Evolutionary conservation across 164 flowering plant species (phyloP), one percentile per base, ranked within the genome.

Genomic region (Sedum album): DNA sequence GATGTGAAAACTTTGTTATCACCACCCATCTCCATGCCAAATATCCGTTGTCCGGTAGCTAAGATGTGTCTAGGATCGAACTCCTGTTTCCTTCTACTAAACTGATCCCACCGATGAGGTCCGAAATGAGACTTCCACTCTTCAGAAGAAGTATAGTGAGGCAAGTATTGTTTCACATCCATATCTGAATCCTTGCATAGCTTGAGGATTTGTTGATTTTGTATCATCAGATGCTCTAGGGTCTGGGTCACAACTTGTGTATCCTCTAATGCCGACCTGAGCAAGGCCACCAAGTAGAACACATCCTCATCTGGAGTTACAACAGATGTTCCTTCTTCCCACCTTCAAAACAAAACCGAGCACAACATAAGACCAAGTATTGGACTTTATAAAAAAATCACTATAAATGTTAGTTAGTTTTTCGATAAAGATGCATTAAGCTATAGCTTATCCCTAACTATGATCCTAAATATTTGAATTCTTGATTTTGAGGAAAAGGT

Each of bases 201-300:
- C 60, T 65, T 68, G 7, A 94, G 68, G 36, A 94, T 91, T 82
- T 70, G 79, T 69, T 82, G 85, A 80, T 94, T 94, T 80, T 88
- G 95, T 69, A 82, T 61, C 38, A 41, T 76, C 67, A 94, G 73
- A 72, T 83, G 73, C 55, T 83, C 82, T 55, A 89, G 49, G 1
- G 73, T 75, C 60, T 78, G 86, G 0, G 82, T 77, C 76, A 82
- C 93, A 2, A 86, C 98, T 0, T 15, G 33, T 20, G 84, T 84
- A 11, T 72, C 53, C 42, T 82, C 84, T 70, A 88, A 46, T 0
- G 97, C 97, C 0, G 97, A 90, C 64, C 96, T 70, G 0, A 91
- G 88, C 42, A 94, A 69, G 2, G 91, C 96, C 41, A 94, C 96
- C 30, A 88, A 67, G 74, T 94, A 94, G 72, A 94, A 94, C 15